Evolutionary conservation across 305 asterid species (phyloP), one percentile per base, ranked within the genome.

Genomic region (Galium porrigens): DNA sequence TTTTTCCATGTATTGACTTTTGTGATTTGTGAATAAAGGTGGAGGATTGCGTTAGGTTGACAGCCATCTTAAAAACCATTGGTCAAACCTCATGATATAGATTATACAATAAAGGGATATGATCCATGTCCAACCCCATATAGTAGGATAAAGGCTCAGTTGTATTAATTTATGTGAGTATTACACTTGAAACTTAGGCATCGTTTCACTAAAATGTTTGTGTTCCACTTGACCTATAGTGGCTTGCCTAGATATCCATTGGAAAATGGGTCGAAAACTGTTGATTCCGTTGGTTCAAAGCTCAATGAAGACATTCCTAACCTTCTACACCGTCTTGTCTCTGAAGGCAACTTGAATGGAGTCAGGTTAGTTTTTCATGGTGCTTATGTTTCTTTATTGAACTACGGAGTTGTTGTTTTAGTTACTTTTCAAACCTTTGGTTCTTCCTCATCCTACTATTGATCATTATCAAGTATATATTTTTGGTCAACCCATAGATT

Each of bases 331-430:
- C 84, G 74, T 48, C 84, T 84, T 77, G 82, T 89, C 60, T 89
- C 95, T 70, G 97, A 92, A 81, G 97, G 99, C 75, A 83, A 82
- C 73, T 64, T 83, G 58, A 74, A 54, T 65, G 91, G 84, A 51
- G 95, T 85, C 70, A 80, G 95, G 99, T 92, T 64, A 79, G 97
- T 77, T 64, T 64, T 65, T 53, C 72, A 73, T 61, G 52, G 66
- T 56, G 42, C 27, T 72, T 48, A n/a, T n/a, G 15, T 37, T 49
- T 32, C 52, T 34, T 29, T 15, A 5, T 33, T 65, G 14, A 30
- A 33, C 7, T 3, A 17, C 1, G 2, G 33, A 51, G 41, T 49
- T 34, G 14, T 64, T 14, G 25, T 30, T 53, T 14, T 42, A 14
- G 42, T 46, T 64, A 46, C 34, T 64, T 30, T 10, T 15, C n/a